phyloP scores from a whole-genome alignment of 2,329 filamentous ascomycete genomes.

The Talaromyces sp. region DNA sequence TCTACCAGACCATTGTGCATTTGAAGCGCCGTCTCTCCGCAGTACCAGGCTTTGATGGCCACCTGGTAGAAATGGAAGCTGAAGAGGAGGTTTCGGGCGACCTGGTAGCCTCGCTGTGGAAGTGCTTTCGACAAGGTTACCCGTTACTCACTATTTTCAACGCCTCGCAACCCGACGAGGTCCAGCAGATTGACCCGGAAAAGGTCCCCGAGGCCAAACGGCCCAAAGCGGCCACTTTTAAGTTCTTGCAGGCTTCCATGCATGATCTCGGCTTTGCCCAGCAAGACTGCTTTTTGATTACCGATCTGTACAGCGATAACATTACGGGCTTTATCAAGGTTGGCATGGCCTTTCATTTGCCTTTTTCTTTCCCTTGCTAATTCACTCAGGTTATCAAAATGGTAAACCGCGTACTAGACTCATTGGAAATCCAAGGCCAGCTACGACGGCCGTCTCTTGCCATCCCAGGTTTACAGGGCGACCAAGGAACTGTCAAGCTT shows the following conservation, averaged over 20 bases:
- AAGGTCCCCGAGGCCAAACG: constrained; percentile 66
- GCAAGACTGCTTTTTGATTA: constrained; percentile 84
- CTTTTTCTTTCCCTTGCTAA: neutral
- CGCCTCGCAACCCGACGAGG: constrained; percentile 65
- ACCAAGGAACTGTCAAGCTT: constrained; percentile 51
- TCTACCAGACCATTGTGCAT: constrained; percentile 92
- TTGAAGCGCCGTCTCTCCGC: constrained; percentile 75
- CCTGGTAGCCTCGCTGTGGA: constrained; percentile 88
- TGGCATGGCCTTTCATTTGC: constrained; percentile 18
- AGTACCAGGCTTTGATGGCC: constrained; percentile 76
- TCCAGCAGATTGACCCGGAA: constrained; percentile 62
- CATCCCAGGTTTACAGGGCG: constrained; percentile 42
- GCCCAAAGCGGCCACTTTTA: constrained; percentile 83
- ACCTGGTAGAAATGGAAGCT: constrained; percentile 67
- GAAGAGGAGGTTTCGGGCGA: constrained; percentile 63
- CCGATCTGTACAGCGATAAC: constrained; percentile 86
- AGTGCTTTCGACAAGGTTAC: constrained; percentile 74
- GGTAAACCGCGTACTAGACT: constrained; percentile 86
- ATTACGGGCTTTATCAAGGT: constrained; percentile 97
- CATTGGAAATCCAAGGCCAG: constrained; percentile 72
- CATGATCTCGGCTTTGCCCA: constrained; percentile 74
- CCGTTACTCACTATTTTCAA: constrained; percentile 90
- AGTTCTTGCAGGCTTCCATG: constrained; percentile 86
- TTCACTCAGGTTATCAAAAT: constrained; percentile 70
- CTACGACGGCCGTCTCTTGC: constrained; percentile 60